Percentiles rank a stretch among this genome's conserved stretches.
Conservation (phyloP, 805 yeast species). For the Nakazawaea anatomiae region DNA sequence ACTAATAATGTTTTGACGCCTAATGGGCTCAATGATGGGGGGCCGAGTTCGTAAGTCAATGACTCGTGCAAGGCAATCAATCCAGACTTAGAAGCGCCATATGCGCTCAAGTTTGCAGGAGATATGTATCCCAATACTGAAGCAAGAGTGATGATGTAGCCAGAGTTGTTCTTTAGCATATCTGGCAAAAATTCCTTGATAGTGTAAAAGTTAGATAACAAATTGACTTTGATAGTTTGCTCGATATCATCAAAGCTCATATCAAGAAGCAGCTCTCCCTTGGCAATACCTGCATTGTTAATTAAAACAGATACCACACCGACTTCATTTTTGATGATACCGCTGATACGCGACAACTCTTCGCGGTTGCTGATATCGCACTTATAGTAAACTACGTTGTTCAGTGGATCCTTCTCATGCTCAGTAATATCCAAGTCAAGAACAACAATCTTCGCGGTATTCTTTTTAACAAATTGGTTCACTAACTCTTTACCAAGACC, state of each 20-base stretch:
- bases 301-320: conserved; percentile 66
- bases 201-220: conserved; percentile 64
- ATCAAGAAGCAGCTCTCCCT: conserved; percentile 52
- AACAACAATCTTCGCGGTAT: conserved; percentile 49
- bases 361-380: conserved; percentile 65
- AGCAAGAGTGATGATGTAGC: conserved; percentile 75
- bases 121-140: conserved; percentile 82
- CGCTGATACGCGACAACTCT: conserved; percentile 36
- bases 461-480: conserved; percentile 31
- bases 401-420: conserved; percentile 21
- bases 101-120: conserved; percentile 74
- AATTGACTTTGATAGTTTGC: conserved; percentile 57
- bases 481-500: conserved; percentile 76
- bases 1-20: conserved; percentile 71
- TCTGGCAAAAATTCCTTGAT: conserved; percentile 66
- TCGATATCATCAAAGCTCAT: conserved; percentile 55
- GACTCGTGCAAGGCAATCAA: conserved; percentile 81
- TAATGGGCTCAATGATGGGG: conserved; percentile 34
- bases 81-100: conserved; percentile 90
- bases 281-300: conserved; percentile 80
- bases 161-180: conserved; percentile 57
- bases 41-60: conserved; percentile 61
- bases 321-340: conserved; percentile 34
- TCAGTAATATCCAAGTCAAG: conserved; percentile 52
- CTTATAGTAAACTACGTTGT: conserved; percentile 45